A percentile compares a stretch with the other conserved stretches of the same genome.
Conservation (phyloP, 768 basidiomycete genomes). For the Tephrocybe rancida region DNA sequence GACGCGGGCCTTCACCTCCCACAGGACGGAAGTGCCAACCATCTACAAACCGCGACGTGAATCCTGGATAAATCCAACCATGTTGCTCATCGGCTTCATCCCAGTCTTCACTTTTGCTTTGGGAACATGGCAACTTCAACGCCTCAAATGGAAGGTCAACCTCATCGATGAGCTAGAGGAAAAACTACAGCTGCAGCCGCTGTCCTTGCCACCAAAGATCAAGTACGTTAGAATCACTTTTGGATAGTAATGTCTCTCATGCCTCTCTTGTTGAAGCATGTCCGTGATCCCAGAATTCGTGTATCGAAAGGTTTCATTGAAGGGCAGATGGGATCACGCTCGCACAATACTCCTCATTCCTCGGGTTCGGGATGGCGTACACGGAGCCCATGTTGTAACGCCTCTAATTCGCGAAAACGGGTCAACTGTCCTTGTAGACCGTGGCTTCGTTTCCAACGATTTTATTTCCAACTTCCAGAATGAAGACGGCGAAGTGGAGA, state of each 20-base stretch:
- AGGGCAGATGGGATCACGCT: conserved; percentile 78
- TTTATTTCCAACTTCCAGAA: conserved; percentile 31
- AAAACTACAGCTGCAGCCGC: conserved; percentile 79
- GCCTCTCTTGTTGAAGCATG: conserved; percentile 40
- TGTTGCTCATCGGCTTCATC: conserved; percentile 79
- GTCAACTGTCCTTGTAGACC: conserved; percentile 87
- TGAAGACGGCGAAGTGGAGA: conserved; percentile 62
- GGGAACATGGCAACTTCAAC: conserved; percentile 92
- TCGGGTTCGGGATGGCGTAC: conserved; percentile 83
- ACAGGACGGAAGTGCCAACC: conserved; percentile 38
- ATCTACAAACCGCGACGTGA: conserved; percentile 61
- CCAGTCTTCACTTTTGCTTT: conserved; percentile 90
- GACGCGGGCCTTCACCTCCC: conserved; percentile 9
- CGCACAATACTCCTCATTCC: conserved; percentile 84
- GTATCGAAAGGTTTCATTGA: conserved; percentile 81
- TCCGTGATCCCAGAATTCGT: conserved; percentile 85
- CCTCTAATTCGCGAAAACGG: conserved; percentile 82
- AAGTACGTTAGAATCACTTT: conserved; percentile 58
- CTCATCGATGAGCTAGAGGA: conserved; percentile 93
- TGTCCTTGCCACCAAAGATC: conserved; percentile 79
- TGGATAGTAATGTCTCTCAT: conserved; percentile 17
- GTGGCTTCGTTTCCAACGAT: conserved; percentile 82
- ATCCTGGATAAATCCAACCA: conserved; percentile 67
- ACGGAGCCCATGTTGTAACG: conserved; percentile 87
- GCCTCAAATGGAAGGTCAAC: conserved; percentile 92